Evolutionary conservation across 2,329 filamentous ascomycete species (phyloP).

Genomic region (Xylariaceae sp.): DNA sequence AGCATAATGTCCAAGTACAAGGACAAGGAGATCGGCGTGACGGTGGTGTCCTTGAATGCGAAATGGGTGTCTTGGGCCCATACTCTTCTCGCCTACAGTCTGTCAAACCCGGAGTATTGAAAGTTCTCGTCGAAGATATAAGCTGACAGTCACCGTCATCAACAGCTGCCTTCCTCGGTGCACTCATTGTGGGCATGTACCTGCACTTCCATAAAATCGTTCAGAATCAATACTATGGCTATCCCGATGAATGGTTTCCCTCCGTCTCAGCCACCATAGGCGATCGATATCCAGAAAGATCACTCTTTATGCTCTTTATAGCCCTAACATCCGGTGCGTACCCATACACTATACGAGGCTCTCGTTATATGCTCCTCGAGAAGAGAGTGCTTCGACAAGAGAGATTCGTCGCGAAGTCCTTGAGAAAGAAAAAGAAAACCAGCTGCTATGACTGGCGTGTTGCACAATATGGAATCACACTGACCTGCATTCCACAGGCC

Average conservation of each 20-base stretch:
- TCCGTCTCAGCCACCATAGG: conserved; percentile 96
- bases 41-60: conserved; percentile 67
- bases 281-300: conserved; percentile 93
- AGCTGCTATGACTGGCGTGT: too few species aligned
- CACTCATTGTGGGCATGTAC: conserved; percentile 71
- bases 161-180: conserved; percentile 82
- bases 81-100: conserved; percentile 78
- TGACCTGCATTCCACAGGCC: conserved; percentile 65
- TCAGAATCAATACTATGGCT: conserved; percentile 92
- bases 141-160: too few species aligned
- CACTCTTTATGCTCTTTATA: conserved; percentile 96
- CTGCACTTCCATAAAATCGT: conserved; percentile 98
- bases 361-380: too few species aligned
- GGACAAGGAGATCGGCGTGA: conserved; percentile 57
- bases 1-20: conserved; percentile 51
- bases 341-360: too few species aligned
- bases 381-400: neutral
- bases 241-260: conserved; percentile 93
- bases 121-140: neutral
- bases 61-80: conserved; percentile 89
- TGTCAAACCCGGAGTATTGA: conserved; percentile 26
- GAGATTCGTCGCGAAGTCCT: too few species aligned
- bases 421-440: too few species aligned
- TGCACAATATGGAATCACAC: too few species aligned
- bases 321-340: conserved; percentile 80